Evolutionary conservation across 345 rosid species (phyloP).

Genomic region (Populus simonii): DNA sequence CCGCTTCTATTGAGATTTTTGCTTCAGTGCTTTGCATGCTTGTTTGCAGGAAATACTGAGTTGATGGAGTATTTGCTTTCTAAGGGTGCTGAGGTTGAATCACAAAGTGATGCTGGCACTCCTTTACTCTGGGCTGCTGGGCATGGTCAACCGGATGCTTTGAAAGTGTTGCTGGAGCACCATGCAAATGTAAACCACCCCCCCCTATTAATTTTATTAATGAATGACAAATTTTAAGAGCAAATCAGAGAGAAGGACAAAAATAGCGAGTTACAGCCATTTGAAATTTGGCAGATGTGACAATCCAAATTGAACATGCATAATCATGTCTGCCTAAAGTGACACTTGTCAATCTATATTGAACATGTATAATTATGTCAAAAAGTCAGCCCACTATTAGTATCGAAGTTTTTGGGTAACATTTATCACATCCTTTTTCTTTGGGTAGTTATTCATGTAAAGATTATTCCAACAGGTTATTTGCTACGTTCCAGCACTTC

Average conservation of each 20-base stretch:
- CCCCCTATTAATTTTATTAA: not conserved
- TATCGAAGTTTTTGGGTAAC: not conserved
- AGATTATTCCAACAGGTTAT: not conserved
- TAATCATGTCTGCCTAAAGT: not conserved
- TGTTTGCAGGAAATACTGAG: slow-evolving; percentile 61
- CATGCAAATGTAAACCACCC: slow-evolving; percentile 58
- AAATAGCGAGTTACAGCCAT: not conserved
- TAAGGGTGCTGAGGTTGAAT: slow-evolving; percentile 64
- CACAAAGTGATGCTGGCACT: slow-evolving; percentile 84
- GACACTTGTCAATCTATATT: not conserved
- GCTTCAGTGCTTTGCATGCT: not conserved
- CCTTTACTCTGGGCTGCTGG: slow-evolving; percentile 95
- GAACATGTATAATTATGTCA: not conserved
- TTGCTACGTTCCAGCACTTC: not conserved
- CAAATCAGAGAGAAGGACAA: not conserved
- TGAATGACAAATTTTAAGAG: not conserved
- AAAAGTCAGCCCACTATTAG: not conserved
- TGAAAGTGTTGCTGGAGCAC: slow-evolving; percentile 70
- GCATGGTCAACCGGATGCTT: slow-evolving; percentile 69
- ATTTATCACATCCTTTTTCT: no score
- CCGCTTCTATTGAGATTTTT: not conserved
- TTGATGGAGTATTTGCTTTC: slow-evolving; percentile 61
- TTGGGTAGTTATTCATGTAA: not conserved
- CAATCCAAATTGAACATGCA: not conserved
- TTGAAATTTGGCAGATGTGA: not conserved